Base-by-base conservation (phyloP, 2,329 filamentous ascomycete species). In the Pseudocercospora cruenta region DNA sequence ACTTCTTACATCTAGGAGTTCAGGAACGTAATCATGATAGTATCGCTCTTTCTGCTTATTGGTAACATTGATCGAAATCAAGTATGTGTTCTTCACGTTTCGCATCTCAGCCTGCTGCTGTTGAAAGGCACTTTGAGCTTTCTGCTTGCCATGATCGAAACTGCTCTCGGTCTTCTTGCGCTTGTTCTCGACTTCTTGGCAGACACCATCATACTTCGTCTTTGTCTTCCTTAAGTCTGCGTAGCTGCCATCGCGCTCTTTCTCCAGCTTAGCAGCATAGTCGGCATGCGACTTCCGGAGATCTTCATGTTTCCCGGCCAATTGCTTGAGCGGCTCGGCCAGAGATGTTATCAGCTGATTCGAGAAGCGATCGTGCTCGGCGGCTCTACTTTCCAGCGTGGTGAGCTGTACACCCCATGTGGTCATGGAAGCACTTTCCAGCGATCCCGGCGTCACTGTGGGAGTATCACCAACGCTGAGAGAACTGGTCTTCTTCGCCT, bases 1-100 rank as follows among this genome's bases (percentile, higher is more conserved):
- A 16, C 6, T 22, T 36, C 83, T 80, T 80, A 94, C 94, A 80
- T 98, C 92, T 77, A 99, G 86, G 65, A 98, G 82, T 76, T 98
- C 95, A 8, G 95, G 95, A 21, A 99, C 86, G 78, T 98, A 98
- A 79, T 97, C 93, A 77, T 98, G 91, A 76, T 97, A 99, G 82
- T 98, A 98, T 76, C 90, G 92, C 77, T 97, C 93, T 82, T 98
- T 99, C 76, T 97, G 90, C 82, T 95, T 96, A 81, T 99, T 99
- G 36, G 94, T 96, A 65, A 98, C 92, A 77, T 96, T 96, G 82
- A 99, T 97, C 67, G 89, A 87, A 75, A 99, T 97, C 67, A 99
- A 83, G 77, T 99, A 99, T n/a, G 91, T 93, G 78, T 99, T 99
- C 84, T 99, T 99, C 78, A 91, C 87, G 77, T 99, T 99, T 80